Base-by-base conservation (phyloP, 2,329 filamentous ascomycete species). In the Neonectria magnoliae region DNA sequence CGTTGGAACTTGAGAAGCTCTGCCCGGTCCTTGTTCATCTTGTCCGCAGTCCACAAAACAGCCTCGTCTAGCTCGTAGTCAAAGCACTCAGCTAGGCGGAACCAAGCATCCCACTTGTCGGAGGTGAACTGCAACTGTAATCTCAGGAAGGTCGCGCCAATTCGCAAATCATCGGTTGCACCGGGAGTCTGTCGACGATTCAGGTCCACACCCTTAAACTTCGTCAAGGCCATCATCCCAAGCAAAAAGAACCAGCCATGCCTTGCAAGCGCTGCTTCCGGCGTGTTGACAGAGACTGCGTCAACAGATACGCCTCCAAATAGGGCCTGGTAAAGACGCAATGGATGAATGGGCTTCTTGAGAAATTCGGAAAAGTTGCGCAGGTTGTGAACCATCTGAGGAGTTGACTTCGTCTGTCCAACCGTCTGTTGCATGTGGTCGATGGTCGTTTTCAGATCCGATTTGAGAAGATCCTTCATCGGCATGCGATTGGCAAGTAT, bases 241-340 rank as follows among this genome's bases (percentile, higher is more conserved):
- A 97, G 87, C 31, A 98, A 82, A 77, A 96, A 97, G 77, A 93
- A 97, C 95, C 95, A 98, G 50, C 94, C 93, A 70, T 93, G 91
- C 25, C 88, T 88, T 0, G 94, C 94, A 36, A 97, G 81, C 0
- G 87, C 86, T 57, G 89, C 90, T 62, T 96, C 91, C 0, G 88
- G 85, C 2, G 86, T 85, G 48, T 90, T 87, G 8, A 94, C 89
- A 0, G 88, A 84, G 5, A 93, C 86, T 2, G 91, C 89, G 63
- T 94, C 89, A 22, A 97, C 86, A 56, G 89, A 88, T 8, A 94
- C 87, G 41, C 92, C 87, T 11, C 96, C 96, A 67, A 89, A 90
- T 41, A 97, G 85, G n/a, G 93, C 93, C 68, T 90, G 88, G 75
- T 92, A 96, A 5, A 99, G 81, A 33, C 91, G 87, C 14, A 94